These are phyloP conservation scores for Leccinum solheimii DNA, from an alignment of 1,284 basidiomycete genomes.

Conservation along the genomic window DNA sequence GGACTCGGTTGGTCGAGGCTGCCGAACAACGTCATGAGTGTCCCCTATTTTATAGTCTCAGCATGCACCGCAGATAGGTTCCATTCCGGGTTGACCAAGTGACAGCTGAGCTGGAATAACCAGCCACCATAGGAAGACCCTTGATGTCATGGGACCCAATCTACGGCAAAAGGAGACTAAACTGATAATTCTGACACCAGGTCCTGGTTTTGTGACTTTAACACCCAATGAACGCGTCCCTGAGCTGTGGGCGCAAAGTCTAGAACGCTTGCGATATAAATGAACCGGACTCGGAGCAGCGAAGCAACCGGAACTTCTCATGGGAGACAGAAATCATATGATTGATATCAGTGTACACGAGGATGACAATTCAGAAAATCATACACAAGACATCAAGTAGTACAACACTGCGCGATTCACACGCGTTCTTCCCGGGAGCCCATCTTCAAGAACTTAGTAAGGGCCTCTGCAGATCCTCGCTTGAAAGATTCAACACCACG, in stretches of 20 bases:
- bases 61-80: slow-evolving; percentile 20
- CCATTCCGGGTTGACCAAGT: slow-evolving; percentile 24
- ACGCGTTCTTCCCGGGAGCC: slow-evolving; percentile 62
- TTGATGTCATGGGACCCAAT: background rate
- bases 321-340: background rate
- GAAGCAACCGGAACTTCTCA: background rate
- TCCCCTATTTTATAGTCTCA: slow-evolving; percentile 16
- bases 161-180: background rate
- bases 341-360: slow-evolving; percentile 8
- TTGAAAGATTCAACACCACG: slow-evolving; percentile 80
- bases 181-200: background rate
- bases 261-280: slow-evolving; percentile 3
- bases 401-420: slow-evolving; percentile 14
- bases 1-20: slow-evolving; percentile 6
- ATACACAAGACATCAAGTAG: background rate
- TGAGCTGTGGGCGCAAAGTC: background rate
- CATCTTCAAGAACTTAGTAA: slow-evolving; percentile 75
- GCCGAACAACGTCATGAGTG: slow-evolving; percentile 14
- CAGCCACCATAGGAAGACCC: background rate
- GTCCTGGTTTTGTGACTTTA: background rate
- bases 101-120: slow-evolving; percentile 21
- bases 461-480: slow-evolving; percentile 78
- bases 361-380: slow-evolving; percentile 2
- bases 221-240: background rate
- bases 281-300: background rate